phyloP scores from a whole-genome alignment of 805 yeast genomes.

The Lipomyces chichibuensis region DNA sequence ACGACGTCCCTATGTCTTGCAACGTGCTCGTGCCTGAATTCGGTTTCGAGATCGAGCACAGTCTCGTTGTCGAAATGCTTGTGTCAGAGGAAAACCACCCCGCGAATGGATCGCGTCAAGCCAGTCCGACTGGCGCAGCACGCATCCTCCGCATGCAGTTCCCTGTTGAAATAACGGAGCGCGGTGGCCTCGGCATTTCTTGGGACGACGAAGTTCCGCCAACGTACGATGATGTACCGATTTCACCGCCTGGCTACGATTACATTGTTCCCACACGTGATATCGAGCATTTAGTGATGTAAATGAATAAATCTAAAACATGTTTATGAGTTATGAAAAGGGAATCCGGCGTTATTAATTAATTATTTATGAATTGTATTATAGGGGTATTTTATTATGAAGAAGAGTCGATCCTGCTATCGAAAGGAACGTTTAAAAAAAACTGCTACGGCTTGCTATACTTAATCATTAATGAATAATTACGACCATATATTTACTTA shows the following conservation, averaged over 20 bases:
- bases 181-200: slow-evolving; percentile 93
- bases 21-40: slow-evolving; percentile 80
- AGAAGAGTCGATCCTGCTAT: background rate
- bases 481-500: too few species aligned
- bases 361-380: background rate
- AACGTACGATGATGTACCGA: slow-evolving; percentile 81
- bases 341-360: background rate
- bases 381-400: background rate
- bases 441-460: background rate
- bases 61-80: slow-evolving; percentile 81
- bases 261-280: slow-evolving; percentile 35
- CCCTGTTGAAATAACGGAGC: slow-evolving; percentile 75
- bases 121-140: slow-evolving; percentile 83
- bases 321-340: background rate
- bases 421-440: background rate
- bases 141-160: slow-evolving; percentile 94
- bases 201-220: slow-evolving; percentile 99
- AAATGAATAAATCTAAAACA: background rate
- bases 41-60: slow-evolving; percentile 77
- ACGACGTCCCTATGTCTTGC: slow-evolving; percentile 51
- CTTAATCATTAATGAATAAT: background rate
- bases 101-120: slow-evolving; percentile 48
- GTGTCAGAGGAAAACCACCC: slow-evolving; percentile 80
- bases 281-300: slow-evolving; percentile 27
- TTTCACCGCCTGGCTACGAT: slow-evolving; percentile 84